Evolutionary conservation across 768 basidiomycete genomes (phyloP), one percentile per base, ranked within the genome.

Genomic region (Boletus reticuloceps): DNA sequence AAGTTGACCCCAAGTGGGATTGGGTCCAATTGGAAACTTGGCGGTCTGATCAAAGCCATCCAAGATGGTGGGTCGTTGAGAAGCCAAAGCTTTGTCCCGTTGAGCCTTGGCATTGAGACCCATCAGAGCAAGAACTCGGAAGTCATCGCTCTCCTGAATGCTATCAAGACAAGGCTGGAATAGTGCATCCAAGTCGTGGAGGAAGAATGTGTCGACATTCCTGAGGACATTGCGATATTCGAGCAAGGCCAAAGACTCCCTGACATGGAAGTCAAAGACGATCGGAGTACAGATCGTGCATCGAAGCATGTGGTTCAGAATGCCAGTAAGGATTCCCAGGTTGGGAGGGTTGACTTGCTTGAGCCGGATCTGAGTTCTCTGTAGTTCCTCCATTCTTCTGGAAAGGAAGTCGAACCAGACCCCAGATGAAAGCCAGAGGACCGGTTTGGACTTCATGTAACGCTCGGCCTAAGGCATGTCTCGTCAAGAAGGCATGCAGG

Each of bases 221-320:
- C 5, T 12, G 32, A 12, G 2, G 2, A 45, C 36, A 19, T 45
- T 32, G 10, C 29, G 36, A 13, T 37, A 57, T 10, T 52, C 25
- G 3, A 59, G 13, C 0, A 59, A 36, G 0, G 40, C 41, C 3
- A 59, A 4, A 0, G 46, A 59, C 16, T 60, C 43, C 1, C 53
- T 8, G 6, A 59, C 31, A 49, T 61, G 48, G 19, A 20, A 50
- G 29, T 59, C 52, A 25, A 29, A 53, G 0, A 60, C 4, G 8
- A 59, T 60, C 2, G 34, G 52, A 0, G 57, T 60, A 1, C 32
- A 37, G 0, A 37, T 16, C 0, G 13, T 47, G 12, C 44, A 59
- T 0, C 22, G 37, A 1, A 60, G 16, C 58, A 60, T 59, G 41
- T 60, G 58, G 8, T 51, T 54, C 0, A 59, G 27, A 31, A 60